These are phyloP conservation scores for Penicillium psychrosexuale DNA, from an alignment of 2,329 filamentous ascomycete genomes.

Conservation along the genomic window DNA sequence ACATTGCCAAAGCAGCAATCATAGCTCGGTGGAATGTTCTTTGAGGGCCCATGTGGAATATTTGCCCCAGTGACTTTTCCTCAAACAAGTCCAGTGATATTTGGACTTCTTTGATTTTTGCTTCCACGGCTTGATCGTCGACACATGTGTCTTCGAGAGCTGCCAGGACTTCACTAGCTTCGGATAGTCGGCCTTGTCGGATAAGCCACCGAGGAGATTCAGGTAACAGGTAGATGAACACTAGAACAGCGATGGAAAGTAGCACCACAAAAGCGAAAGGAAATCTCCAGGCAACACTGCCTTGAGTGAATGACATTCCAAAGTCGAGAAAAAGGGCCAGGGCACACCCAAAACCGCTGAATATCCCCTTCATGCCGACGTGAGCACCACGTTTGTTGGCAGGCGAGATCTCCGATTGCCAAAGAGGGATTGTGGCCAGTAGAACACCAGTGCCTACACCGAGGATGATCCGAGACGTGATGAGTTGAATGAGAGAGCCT, in stretches of 20 bases:
- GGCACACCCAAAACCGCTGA: conserved; percentile 20
- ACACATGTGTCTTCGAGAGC: conserved; percentile 10
- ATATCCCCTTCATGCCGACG: conserved; percentile 22
- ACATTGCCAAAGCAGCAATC: conserved; percentile 13
- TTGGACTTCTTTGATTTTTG: conserved; percentile 19
- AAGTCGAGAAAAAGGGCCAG: conserved; percentile 21
- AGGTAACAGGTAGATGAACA: conserved; percentile 13
- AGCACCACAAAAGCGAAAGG: conserved; percentile 21
- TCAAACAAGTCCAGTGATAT: conserved; percentile 14
- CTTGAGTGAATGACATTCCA: conserved; percentile 20
- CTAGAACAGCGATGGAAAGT: conserved; percentile 12
- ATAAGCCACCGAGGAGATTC: conserved; percentile 25
- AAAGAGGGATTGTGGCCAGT: conserved; percentile 21
- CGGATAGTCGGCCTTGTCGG: conserved; percentile 12
- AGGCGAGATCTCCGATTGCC: conserved; percentile 23
- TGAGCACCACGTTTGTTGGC: conserved; percentile 21
- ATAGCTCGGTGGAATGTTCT: conserved; percentile 20
- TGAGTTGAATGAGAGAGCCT: conserved; percentile 12
- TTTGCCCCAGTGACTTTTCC: conserved; percentile 8
- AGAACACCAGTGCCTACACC: conserved; percentile 18
- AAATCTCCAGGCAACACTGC: conserved; percentile 19
- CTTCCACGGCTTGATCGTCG: conserved; percentile 8
- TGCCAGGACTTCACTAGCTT: conserved; percentile 19
- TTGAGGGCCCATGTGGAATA: conserved; percentile 21
- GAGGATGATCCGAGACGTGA: conserved; percentile 13